These are phyloP conservation scores for Spizellomyces sp. DNA, from an alignment of 192 early-diverging fungal species.

Conservation along the genomic window DNA sequence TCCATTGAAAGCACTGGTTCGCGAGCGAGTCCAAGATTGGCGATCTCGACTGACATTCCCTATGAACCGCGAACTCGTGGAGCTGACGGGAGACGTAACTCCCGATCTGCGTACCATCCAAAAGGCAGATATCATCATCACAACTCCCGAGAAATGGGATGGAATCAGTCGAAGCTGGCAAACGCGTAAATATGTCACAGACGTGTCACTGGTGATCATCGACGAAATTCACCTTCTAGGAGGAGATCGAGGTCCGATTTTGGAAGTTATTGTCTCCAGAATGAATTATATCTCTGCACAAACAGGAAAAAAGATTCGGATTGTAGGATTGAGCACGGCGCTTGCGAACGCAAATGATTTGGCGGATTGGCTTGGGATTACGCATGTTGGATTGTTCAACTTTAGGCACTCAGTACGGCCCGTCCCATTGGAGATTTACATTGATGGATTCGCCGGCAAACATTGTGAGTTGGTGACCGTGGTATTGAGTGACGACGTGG, in stretches of 20 bases:
- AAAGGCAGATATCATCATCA: conserved; percentile 94
- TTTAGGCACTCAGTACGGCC: conserved; percentile 97
- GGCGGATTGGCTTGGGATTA: conserved; percentile 95
- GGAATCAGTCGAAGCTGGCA: conserved; percentile 93
- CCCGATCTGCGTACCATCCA: conserved; percentile 87
- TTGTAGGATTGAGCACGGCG: conserved; percentile 95
- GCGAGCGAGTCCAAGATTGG: conserved; percentile 94
- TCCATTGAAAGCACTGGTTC: conserved; percentile 96
- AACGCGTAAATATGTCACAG: conserved; percentile 83
- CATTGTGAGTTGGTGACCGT: conserved; percentile 44
- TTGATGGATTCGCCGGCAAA: conserved; percentile 95
- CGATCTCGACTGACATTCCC: conserved; percentile 61
- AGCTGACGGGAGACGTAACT: conserved; percentile 94
- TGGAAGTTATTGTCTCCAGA: conserved; percentile 97
- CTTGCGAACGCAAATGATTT: conserved; percentile 95
- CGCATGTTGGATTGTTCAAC: conserved; percentile 84
- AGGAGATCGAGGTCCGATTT: conserved; percentile 93
- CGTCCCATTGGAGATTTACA: conserved; percentile 95
- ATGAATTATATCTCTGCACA: conserved; percentile 96
- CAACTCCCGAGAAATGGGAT: conserved; percentile 99
- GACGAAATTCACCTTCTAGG: conserved; percentile 99
- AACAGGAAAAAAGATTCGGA: conserved; percentile 73
- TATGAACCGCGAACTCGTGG: conserved; percentile 85
- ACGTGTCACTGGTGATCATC: conserved; percentile 91
- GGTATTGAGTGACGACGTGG: not conserved